A percentile compares a stretch with the other conserved stretches of the same genome.
phyloP scores from a whole-genome alignment of 345 rosid genomes.

The Eucalyptus sp. region DNA sequence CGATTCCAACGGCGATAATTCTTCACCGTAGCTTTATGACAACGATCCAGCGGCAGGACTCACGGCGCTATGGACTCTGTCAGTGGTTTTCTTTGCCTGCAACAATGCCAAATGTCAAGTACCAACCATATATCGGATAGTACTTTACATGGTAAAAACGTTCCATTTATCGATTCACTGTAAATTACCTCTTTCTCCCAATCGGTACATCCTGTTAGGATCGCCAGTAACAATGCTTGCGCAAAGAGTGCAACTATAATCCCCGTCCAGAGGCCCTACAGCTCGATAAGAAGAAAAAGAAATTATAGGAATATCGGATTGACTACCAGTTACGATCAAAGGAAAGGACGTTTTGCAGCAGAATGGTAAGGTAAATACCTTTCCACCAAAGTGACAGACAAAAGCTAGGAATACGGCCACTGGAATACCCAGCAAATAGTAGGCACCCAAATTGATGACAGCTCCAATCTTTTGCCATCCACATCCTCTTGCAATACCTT shows the following conservation, averaged over 20 bases:
- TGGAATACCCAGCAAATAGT: constrained; percentile 17
- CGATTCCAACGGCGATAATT: not conserved
- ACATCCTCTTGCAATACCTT: constrained; percentile 14
- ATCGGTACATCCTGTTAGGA: constrained; percentile 1
- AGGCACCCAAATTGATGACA: constrained; percentile 20
- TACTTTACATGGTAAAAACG: not conserved
- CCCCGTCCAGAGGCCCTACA: constrained; percentile 17
- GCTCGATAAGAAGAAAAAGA: not conserved
- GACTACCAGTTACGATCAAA: not conserved
- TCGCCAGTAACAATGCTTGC: constrained; percentile 10
- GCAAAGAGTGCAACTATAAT: not conserved
- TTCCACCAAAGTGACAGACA: constrained; percentile 1
- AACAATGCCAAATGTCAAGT: not conserved
- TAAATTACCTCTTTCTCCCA: constrained; percentile 14
- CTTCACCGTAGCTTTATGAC: not conserved
- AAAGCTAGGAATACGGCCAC: constrained; percentile 10
- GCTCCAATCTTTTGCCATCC: constrained; percentile 36
- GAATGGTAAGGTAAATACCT: not conserved
- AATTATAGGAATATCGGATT: not conserved
- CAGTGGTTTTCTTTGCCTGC: not conserved
- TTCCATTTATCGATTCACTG: not conserved
- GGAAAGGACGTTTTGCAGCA: not conserved
- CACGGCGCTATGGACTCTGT: not conserved
- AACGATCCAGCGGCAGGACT: not conserved
- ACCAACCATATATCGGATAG: not conserved